Evolutionary conservation across 495 filamentous ascomycete genomes (phyloP), one percentile per base, ranked within the genome.

Genomic region (Penicillium canescens): DNA sequence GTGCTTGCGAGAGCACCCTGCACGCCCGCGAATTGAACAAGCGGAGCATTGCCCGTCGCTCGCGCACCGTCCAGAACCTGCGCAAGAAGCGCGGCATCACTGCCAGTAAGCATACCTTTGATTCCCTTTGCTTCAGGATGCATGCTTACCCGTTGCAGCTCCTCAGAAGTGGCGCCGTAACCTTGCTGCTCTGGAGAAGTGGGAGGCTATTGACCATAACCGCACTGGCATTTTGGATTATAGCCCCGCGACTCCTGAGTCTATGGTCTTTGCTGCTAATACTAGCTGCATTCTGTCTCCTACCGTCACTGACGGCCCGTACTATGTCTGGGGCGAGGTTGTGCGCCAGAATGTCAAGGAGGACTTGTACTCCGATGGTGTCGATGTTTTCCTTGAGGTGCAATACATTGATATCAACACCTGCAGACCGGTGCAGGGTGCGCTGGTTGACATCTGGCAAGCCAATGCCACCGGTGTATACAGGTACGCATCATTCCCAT

Each of bases 241-340:
- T 34, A 51, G 51, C 23, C 48, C 58, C 28, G 44, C 58, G 12
- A 64, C 60, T 10, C 57, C 60, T 12, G 67, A 70, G 23, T 59
- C 60, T 12, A 66, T 70, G 23, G 70, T 84, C 13, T 86, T 84
- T 57, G 61, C 70, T 18, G 77, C 78, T 35, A 76, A 77, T 56
- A 78, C 78, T n/a, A 76, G 78, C 23, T 81, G 78, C 55, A 77
- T 84, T 38, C 66, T 83, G 28, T 69, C 78, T 5, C 80, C 79
- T 3, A 78, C 80, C 26, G 59, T 81, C 44, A 81, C 77, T 6
- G 77, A 75, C 44, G 79, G 80, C 0, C 80, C 80, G 1, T 82
- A 82, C 70, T 82, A 80, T 54, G 75, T 82, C 16, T 74, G 71
- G 54, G 79, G 77, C 21, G 77, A 80, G 56, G 65, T 75, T 28